Evolutionary conservation across 768 basidiomycete genomes (phyloP).

Genomic region (Kwoniella mangroviensis): DNA sequence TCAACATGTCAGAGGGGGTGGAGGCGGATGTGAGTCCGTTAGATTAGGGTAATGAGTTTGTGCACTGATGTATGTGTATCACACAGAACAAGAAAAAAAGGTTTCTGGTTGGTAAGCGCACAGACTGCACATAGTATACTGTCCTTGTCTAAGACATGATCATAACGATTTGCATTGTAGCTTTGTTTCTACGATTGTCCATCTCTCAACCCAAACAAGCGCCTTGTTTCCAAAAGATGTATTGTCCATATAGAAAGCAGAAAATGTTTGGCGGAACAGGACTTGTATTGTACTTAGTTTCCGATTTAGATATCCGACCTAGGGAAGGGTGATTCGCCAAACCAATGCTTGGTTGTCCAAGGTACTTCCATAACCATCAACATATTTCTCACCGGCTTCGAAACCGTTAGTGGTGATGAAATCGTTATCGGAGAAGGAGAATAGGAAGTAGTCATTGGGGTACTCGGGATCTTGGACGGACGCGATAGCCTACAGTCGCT

Average conservation of each 20-base stretch:
- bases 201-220: neutral
- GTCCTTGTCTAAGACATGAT: neutral
- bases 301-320: neutral
- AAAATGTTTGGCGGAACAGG: neutral
- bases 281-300: too few relatives aligned
- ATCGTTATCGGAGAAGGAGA: conserved; percentile 71
- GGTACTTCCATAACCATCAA: conserved; percentile 62
- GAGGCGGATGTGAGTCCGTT: too few relatives aligned
- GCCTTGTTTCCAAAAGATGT: neutral
- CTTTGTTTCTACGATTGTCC: neutral
- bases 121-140: neutral
- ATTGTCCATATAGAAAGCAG: neutral
- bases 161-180: too few relatives aligned
- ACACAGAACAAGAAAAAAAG: too few relatives aligned
- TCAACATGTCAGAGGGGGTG: too few relatives aligned
- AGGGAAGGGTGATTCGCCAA: conserved; percentile 66
- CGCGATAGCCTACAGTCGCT: conserved; percentile 59
- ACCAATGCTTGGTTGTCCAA: conserved; percentile 71
- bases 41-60: too few relatives aligned
- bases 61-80: too few relatives aligned
- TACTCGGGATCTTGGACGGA: conserved; percentile 62
- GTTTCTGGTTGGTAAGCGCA: too few relatives aligned
- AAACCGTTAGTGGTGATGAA: conserved; percentile 66
- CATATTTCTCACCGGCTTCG: conserved; percentile 63
- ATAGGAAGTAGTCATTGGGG: conserved; percentile 72